Evolutionary conservation across 2,329 filamentous ascomycete species (phyloP).

Genomic region (Xylaria sp.): DNA sequence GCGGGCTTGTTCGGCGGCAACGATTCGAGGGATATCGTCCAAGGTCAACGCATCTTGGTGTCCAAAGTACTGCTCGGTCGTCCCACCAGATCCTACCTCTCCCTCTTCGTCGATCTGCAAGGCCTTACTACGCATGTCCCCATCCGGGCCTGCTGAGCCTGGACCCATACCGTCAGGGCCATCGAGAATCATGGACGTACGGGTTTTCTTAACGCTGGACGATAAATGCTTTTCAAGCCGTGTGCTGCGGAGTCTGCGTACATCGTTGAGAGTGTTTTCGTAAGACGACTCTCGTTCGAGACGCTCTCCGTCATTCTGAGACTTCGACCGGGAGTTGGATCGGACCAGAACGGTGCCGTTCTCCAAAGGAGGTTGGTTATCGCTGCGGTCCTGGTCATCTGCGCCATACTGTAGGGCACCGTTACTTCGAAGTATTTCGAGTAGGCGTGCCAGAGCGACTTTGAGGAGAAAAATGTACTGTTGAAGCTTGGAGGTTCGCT

Average conservation of each 20-base stretch:
- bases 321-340: slow-evolving; percentile 67
- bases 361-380: slow-evolving; percentile 49
- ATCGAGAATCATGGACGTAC: slow-evolving; percentile 89
- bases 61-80: slow-evolving; percentile 78
- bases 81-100: slow-evolving; percentile 61
- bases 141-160: slow-evolving; percentile 60
- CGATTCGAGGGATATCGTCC: slow-evolving; percentile 93
- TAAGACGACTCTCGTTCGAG: slow-evolving; percentile 70
- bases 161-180: slow-evolving; percentile 70
- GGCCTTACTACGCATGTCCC: slow-evolving; percentile 47
- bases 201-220: slow-evolving; percentile 83
- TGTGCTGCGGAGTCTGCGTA: slow-evolving; percentile 84
- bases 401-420: slow-evolving; percentile 72
- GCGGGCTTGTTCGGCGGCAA: slow-evolving; percentile 89
- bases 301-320: slow-evolving; percentile 60
- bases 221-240: slow-evolving; percentile 91
- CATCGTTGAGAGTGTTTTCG: slow-evolving; percentile 93
- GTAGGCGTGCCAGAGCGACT: slow-evolving; percentile 81
- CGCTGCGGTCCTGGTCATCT: slow-evolving; percentile 64
- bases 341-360: slow-evolving; percentile 50
- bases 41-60: slow-evolving; percentile 87
- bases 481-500: slow-evolving; percentile 75
- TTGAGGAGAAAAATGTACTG: slow-evolving; percentile 92
- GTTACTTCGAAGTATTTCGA: slow-evolving; percentile 79
- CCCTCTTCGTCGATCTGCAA: slow-evolving; percentile 79